Percentiles rank a stretch among this genome's conserved stretches.
Evolutionary conservation across 352 stramenopile genomes (phyloP).

Genomic region (Globisporangium heterothallicum): DNA sequence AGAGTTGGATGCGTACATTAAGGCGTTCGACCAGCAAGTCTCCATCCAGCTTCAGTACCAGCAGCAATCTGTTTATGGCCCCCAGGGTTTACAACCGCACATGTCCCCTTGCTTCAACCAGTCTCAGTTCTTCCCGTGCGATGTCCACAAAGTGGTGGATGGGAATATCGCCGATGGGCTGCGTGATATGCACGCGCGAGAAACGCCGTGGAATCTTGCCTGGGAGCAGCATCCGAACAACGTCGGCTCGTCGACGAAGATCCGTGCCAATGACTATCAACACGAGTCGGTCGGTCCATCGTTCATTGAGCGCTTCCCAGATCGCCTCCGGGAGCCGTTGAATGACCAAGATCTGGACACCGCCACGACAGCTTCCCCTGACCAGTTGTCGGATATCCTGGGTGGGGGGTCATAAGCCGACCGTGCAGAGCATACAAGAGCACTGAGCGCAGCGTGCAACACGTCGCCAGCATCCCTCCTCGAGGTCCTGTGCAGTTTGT

Average conservation of each 20-base stretch:
- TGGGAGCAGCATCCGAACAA: slow-evolving; percentile 63
- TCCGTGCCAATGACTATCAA: slow-evolving; percentile 50
- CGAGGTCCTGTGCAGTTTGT: no score
- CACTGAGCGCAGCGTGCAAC: no score
- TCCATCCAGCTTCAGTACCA: slow-evolving; percentile 75
- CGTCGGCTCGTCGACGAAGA: slow-evolving; percentile 55
- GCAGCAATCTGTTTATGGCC: slow-evolving; percentile 49
- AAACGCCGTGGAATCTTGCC: slow-evolving; percentile 40
- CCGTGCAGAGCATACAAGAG: no score
- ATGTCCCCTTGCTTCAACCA: slow-evolving; percentile 80
- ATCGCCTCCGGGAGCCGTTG: slow-evolving; percentile 30
- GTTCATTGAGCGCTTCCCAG: slow-evolving; percentile 64
- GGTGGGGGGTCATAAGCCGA: slow-evolving; percentile 39
- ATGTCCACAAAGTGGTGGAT: slow-evolving; percentile 70
- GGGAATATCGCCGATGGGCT: slow-evolving; percentile 51
- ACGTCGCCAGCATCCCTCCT: no score
- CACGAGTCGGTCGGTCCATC: slow-evolving; percentile 34
- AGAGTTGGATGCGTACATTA: slow-evolving; percentile 74
- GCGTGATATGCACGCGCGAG: slow-evolving; percentile 23
- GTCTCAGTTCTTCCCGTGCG: slow-evolving; percentile 75
- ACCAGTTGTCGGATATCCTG: slow-evolving; percentile 42
- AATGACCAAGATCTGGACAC: slow-evolving; percentile 20
- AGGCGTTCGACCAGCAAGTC: slow-evolving; percentile 77
- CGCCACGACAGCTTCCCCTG: slow-evolving; percentile 21
- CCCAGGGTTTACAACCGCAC: slow-evolving; percentile 65